Evolutionary conservation across 768 basidiomycete species (phyloP).

Genomic region (Boletus fagicola): DNA sequence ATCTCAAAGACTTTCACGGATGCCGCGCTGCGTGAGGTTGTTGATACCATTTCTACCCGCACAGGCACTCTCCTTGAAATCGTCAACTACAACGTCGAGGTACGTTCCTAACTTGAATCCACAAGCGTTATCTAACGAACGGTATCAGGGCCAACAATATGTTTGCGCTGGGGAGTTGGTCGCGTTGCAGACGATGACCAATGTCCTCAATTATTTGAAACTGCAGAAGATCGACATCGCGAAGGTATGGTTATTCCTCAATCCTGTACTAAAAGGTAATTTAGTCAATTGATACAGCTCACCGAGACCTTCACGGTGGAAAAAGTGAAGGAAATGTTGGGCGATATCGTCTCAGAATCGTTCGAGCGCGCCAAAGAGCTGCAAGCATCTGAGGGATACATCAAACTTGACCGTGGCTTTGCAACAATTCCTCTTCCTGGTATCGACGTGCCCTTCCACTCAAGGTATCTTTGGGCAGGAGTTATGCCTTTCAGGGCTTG

Average conservation of each 20-base stretch:
- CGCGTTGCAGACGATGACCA: constrained; percentile 90
- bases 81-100: constrained; percentile 95
- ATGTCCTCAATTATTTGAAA: constrained; percentile 95
- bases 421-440: constrained; percentile 94
- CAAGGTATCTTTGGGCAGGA: constrained; percentile 97
- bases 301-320: constrained; percentile 86
- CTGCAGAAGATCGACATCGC: constrained; percentile 92
- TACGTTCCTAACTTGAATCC: constrained; percentile 31
- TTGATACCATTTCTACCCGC: constrained; percentile 78
- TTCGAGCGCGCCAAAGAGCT: constrained; percentile 72
- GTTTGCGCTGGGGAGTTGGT: constrained; percentile 97
- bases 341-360: constrained; percentile 85
- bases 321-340: constrained; percentile 94
- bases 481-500: constrained; percentile 97
- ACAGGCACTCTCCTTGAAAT: constrained; percentile 91
- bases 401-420: constrained; percentile 94
- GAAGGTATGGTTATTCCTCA: constrained; percentile 49
- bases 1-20: constrained; percentile 95
- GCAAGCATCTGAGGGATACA: constrained; percentile 79
- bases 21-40: constrained; percentile 93
- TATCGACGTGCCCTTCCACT: constrained; percentile 99
- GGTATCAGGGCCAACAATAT: constrained; percentile 91
- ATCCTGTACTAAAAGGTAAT: neutral
- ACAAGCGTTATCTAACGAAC: constrained; percentile 1
- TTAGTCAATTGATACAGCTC: constrained; percentile 48